Base-by-base conservation (phyloP, 345 rosid genomes). In the Gossypium turneri region DNA sequence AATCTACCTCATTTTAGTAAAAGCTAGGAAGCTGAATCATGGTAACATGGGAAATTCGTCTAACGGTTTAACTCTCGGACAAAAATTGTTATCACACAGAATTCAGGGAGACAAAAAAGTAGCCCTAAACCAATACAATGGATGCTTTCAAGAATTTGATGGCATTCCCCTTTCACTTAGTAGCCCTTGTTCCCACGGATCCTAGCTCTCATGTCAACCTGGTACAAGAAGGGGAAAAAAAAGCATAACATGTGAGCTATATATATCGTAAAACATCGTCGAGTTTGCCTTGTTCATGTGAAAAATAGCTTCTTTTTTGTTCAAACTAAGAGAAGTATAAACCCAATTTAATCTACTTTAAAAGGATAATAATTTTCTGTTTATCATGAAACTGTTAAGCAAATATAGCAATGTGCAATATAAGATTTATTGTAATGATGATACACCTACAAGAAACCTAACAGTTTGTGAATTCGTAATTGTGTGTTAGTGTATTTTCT, bases 141-240 rank as follows among this genome's bases (percentile, higher is more conserved):
- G 7, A 5, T 10, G 27, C 44, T 16, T 57, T 41, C 20, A 15
- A 4, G 61, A 57, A 38, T 7, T 34, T 41, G 12, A 55, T 41
- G 7, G 11, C 44, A 43, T 58, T 10, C 34, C 65, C 57, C 72
- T 11, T 13, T 84, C 81, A 16, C 12, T 84, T 82, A 92, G 80
- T 94, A 94, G 57, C 97, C 98, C 78, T 92, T 92, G 90, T 92
- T 94, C 80, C 98, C 98, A 48, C 94, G 90, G 52, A 92, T 94
- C 84, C 98, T 85, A 44, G 97, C 97, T 85, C 97, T 88, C 98
- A 92, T 94, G 82, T 94, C 98, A 82, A 92, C 95, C 94, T 94
- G 82, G 58, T 61, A 24, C 41, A 1, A 34, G 15, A 63, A 19
- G 57, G 51, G 75, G 15, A 22, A 10, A 10, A 19, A 0, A 57